A percentile compares a stretch with the other conserved stretches of the same genome.
Conservation (phyloP, 805 yeast species). For the Sugiyamaella smithiae region DNA sequence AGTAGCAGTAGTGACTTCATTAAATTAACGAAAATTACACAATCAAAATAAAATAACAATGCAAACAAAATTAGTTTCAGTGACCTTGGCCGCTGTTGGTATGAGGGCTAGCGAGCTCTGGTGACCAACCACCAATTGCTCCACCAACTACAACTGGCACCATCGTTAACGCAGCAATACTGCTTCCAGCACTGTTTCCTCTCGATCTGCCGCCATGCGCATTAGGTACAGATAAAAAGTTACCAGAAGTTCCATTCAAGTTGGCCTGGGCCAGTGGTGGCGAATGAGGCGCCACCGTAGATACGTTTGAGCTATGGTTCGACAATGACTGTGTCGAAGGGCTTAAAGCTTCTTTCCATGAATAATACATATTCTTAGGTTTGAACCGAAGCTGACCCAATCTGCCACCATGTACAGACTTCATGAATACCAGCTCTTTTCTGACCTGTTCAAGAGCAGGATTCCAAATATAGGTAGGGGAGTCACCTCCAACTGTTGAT, state of each 20-base stretch:
- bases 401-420: slow-evolving; percentile 41
- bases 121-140: slow-evolving; percentile 52
- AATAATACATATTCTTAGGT: slow-evolving; percentile 24
- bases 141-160: slow-evolving; percentile 57
- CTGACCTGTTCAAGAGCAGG: slow-evolving; percentile 41
- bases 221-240: slow-evolving; percentile 24
- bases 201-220: slow-evolving; percentile 14
- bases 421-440: slow-evolving; percentile 36
- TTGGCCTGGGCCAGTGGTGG: slow-evolving; percentile 5
- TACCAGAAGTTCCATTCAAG: not conserved
- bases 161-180: slow-evolving; percentile 46
- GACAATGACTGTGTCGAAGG: slow-evolving; percentile 15
- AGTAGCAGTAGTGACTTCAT: too few relatives aligned
- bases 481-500: slow-evolving; percentile 21
- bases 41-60: not conserved
- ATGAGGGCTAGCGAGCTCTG: slow-evolving; percentile 7
- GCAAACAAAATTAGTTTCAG: not conserved
- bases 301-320: slow-evolving; percentile 12
- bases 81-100: too few relatives aligned
- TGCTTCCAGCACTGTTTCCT: slow-evolving; percentile 22
- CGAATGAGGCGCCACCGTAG: slow-evolving; percentile 14
- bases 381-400: slow-evolving; percentile 29
- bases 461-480: slow-evolving; percentile 35
- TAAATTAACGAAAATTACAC: not conserved
- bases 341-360: slow-evolving; percentile 24